These are phyloP conservation scores for Metschnikowia gelsemii DNA, from an alignment of 805 yeast species.

Conservation along the genomic window DNA sequence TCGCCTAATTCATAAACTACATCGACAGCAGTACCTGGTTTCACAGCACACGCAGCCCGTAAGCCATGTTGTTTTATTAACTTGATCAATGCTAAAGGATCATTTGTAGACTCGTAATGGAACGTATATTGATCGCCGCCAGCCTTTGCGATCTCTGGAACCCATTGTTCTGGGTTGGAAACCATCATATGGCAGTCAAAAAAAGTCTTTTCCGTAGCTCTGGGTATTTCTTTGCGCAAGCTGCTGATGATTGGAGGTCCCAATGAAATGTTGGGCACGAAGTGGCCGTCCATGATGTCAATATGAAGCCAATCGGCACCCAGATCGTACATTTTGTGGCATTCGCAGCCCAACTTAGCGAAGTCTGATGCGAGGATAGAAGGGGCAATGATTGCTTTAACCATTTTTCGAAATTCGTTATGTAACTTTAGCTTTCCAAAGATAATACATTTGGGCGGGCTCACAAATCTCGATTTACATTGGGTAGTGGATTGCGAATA, in stretches of 20 bases:
- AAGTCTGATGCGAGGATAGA: slow-evolving; percentile 92
- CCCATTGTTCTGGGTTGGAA: slow-evolving; percentile 88
- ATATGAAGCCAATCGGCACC: slow-evolving; percentile 97
- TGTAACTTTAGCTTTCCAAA: not conserved
- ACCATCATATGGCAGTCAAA: slow-evolving; percentile 99
- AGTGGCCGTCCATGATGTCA: slow-evolving; percentile 98
- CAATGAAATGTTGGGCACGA: slow-evolving; percentile 92
- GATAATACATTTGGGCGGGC: no score
- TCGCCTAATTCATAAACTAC: slow-evolving; percentile 74
- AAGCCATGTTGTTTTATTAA: slow-evolving; percentile 78
- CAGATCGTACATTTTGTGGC: slow-evolving; percentile 72
- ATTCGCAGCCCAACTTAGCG: slow-evolving; percentile 83
- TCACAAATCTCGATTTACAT: no score
- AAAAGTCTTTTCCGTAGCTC: slow-evolving; percentile 48
- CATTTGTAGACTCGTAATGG: slow-evolving; percentile 88
- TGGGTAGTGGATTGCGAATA: no score
- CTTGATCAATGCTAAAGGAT: slow-evolving; percentile 71
- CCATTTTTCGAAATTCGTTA: slow-evolving; percentile 45
- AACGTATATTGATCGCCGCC: slow-evolving; percentile 97
- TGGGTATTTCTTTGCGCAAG: slow-evolving; percentile 75
- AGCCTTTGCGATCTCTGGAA: slow-evolving; percentile 82
- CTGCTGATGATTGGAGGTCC: slow-evolving; percentile 88
- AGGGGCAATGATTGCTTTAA: slow-evolving; percentile 85
- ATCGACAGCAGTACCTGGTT: slow-evolving; percentile 89
- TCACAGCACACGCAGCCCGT: slow-evolving; percentile 91